Percentiles rank a stretch among this genome's conserved stretches.
phyloP scores from a whole-genome alignment of 2,329 filamentous ascomycete species.

The Tolypocladium tropicale region DNA sequence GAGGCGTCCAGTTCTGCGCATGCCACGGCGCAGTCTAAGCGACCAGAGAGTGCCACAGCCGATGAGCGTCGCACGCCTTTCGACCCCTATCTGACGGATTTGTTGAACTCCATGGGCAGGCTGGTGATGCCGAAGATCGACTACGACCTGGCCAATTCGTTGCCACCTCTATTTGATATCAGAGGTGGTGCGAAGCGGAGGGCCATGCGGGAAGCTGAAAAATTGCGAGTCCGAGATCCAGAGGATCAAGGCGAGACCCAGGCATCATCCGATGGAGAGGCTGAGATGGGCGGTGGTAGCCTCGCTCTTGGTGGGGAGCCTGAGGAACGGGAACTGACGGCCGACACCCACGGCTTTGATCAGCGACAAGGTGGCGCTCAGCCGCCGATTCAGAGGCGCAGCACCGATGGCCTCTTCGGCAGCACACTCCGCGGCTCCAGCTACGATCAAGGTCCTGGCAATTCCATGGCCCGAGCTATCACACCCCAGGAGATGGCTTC shows the following conservation, averaged over 20 bases:
- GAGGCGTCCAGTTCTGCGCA: slow-evolving; percentile 16
- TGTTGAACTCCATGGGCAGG: slow-evolving; percentile 26
- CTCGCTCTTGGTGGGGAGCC: slow-evolving; percentile 87
- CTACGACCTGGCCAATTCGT: slow-evolving; percentile 12
- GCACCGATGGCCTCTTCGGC: slow-evolving; percentile 43
- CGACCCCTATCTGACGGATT: slow-evolving; percentile 19
- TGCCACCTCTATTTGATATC: slow-evolving; percentile 71
- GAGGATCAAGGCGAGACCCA: slow-evolving; percentile 35
- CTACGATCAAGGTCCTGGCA: slow-evolving; percentile 38
- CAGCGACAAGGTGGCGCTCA: slow-evolving; percentile 60
- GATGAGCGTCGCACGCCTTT: neutral
- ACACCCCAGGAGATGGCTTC: slow-evolving; percentile 66
- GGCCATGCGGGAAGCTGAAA: slow-evolving; percentile 64
- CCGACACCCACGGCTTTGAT: slow-evolving; percentile 40
- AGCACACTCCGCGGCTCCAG: slow-evolving; percentile 35
- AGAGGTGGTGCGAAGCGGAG: slow-evolving; percentile 74
- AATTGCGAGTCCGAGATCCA: slow-evolving; percentile 36
- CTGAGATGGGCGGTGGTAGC: slow-evolving; percentile 70
- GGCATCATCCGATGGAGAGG: slow-evolving; percentile 57
- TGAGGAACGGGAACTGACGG: slow-evolving; percentile 58
- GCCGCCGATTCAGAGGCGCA: slow-evolving; percentile 62
- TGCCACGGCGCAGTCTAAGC: slow-evolving; percentile 7
- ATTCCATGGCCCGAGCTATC: slow-evolving; percentile 55
- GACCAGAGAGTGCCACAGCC: slow-evolving; percentile 5
- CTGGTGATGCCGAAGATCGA: slow-evolving; percentile 20